Evolutionary conservation across 805 yeast genomes (phyloP).

Genomic region (Spathaspora arborariae): DNA sequence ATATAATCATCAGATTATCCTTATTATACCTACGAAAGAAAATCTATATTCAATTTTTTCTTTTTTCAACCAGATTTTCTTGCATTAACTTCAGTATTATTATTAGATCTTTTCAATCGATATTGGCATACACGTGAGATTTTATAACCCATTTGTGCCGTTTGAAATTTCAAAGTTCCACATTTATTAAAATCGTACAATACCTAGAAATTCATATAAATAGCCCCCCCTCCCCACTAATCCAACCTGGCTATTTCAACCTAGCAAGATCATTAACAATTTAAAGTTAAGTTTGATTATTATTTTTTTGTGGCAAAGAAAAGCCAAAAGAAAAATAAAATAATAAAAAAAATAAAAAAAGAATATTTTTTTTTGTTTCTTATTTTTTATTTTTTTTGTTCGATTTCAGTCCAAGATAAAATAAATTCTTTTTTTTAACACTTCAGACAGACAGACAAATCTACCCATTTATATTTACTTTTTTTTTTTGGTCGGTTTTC

Average conservation of each 20-base stretch:
- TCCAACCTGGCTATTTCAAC: not conserved
- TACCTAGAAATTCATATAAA: no score
- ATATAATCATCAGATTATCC: not conserved
- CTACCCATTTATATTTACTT: not conserved
- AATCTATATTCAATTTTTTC: no score
- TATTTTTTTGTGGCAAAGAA: constrained; percentile 1
- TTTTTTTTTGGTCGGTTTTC: not conserved
- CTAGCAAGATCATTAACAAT: not conserved
- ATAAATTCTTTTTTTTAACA: not conserved
- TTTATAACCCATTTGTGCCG: not conserved
- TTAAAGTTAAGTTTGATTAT: not conserved
- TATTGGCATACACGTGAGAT: no score
- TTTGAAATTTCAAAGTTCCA: not conserved
- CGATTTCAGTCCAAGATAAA: not conserved
- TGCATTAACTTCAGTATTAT: no score
- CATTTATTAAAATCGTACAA: not conserved
- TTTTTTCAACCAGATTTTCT: no score
- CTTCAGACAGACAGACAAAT: not conserved
- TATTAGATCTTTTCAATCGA: no score
- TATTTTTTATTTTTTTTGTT: not conserved
- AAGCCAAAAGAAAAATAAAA: no score
- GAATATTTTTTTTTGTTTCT: no score
- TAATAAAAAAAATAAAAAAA: no score
- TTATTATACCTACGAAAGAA: not conserved
- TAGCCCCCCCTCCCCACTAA: no score